Evolutionary conservation across 257 asterid genomes (phyloP).

Genomic region (Ophiorrhiza pumila): DNA sequence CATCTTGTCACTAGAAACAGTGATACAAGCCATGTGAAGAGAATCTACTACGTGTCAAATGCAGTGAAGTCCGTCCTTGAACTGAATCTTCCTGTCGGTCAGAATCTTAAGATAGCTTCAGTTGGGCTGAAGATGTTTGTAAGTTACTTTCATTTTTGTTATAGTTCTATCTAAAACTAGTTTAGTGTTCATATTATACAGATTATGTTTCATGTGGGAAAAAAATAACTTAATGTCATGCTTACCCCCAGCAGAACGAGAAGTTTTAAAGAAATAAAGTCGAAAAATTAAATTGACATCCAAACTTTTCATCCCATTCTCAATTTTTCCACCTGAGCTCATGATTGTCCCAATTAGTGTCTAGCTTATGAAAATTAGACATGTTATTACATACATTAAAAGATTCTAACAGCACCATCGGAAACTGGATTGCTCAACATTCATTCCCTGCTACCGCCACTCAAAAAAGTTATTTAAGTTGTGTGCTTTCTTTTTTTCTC

Average conservation of each 20-base stretch:
- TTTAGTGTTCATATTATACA: not conserved
- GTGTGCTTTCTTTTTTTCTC: too few relatives aligned
- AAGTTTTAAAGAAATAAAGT: not conserved
- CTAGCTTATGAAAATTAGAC: not conserved
- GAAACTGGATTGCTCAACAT: not conserved
- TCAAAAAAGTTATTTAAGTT: too few relatives aligned
- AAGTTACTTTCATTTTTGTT: constrained; percentile 34
- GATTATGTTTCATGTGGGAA: not conserved
- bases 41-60: constrained; percentile 74
- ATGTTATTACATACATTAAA: too few relatives aligned
- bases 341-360: not conserved
- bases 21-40: constrained; percentile 71
- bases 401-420: too few relatives aligned
- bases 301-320: not conserved
- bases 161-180: not conserved
- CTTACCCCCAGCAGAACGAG: not conserved
- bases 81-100: constrained; percentile 71
- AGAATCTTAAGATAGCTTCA: constrained; percentile 93
- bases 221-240: not conserved
- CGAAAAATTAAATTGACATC: not conserved
- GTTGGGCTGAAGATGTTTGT: constrained; percentile 98
- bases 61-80: constrained; percentile 82
- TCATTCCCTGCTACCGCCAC: not conserved
- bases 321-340: not conserved
- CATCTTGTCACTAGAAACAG: constrained; percentile 82